Base-by-base conservation (phyloP, 768 basidiomycete species). In the Pleurotus giganteus region DNA sequence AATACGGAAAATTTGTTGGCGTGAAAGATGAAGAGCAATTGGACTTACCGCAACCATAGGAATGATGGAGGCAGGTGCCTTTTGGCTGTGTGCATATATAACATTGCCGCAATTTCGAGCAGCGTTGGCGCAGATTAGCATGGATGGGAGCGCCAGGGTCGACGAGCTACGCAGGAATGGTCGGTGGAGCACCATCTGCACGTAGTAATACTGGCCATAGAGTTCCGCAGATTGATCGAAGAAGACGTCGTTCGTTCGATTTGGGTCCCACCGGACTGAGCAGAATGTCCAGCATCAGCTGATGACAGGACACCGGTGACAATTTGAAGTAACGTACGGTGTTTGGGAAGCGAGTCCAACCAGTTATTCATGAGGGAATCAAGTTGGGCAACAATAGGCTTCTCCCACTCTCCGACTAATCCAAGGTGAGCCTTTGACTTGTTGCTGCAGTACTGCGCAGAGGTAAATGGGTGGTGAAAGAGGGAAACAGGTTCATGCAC, bases 51-150 rank as follows among this genome's bases (percentile, higher is more conserved):
- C 32, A 28, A 1, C 31, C 36, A 58, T 62, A 7, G 74, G 34
- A 73, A 34, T 4, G 64, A 59, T 4, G 73, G 68, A 41, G 72
- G 45, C 2, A 72, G 73, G 34, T 60, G 51, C 66, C 5, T 79
- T 71, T 47, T 63, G 69, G 46, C 76, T 69, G 69, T 81, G 77
- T 2, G 81, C 70, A 60, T 92, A 88, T 32, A 89, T 70, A 17
- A 97, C 78, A 61, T 91, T 91, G 15, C 81, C 83, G 53, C 85
- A 89, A 1, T 88, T 89, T 17, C 93, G 76, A 0, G 93, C 90
- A 0, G 94, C 86, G 55, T 93, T 81, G 11, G 89, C 82, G 67
- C 86, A 91, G 52, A 88, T 89, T 0, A 87, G 84, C 19, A 89
- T 74, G 0, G 86, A 89, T 7, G 86, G 86, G 63, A 84, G 82